Conservation (phyloP, 2,329 filamentous ascomycete species). For the Aspergillus sp. region DNA sequence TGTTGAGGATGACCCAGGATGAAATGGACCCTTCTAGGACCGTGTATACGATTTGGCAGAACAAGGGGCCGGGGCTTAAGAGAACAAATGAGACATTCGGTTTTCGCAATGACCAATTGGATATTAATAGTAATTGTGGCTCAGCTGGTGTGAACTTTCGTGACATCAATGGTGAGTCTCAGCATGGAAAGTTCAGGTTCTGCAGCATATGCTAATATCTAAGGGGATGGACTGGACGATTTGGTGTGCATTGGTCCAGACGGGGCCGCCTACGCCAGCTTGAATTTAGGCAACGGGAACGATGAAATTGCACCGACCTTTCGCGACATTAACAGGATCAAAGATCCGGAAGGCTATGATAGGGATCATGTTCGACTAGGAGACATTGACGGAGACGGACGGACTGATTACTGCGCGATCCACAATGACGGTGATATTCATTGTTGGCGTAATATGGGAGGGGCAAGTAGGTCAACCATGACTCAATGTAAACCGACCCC, state of each 20-base stretch:
- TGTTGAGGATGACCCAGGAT: too few species aligned
- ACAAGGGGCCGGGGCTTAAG: too few species aligned
- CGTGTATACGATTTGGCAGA: too few species aligned
- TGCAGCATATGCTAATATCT: not conserved
- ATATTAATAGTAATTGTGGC: slow-evolving; percentile 12
- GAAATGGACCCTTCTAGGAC: too few species aligned
- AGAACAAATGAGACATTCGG: too few species aligned
- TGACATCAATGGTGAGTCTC: slow-evolving; percentile 22
- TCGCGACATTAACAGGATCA: slow-evolving; percentile 19
- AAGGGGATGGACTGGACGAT: slow-evolving; percentile 22
- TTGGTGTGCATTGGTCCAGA: slow-evolving; percentile 29
- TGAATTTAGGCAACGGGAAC: slow-evolving; percentile 19
- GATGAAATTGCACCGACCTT: slow-evolving; percentile 22
- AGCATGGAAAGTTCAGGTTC: too few species aligned
- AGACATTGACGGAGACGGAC: slow-evolving; percentile 37
- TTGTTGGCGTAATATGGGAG: slow-evolving; percentile 15
- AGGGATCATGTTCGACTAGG: slow-evolving; percentile 25
- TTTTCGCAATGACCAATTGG: not conserved
- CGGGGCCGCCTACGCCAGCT: slow-evolving; percentile 18
- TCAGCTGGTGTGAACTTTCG: slow-evolving; percentile 20
- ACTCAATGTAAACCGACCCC: too few species aligned
- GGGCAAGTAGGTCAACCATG: not conserved
- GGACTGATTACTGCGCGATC: slow-evolving; percentile 34
- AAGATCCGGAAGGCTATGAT: slow-evolving; percentile 1
- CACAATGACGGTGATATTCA: slow-evolving; percentile 24